Evolutionary conservation across 768 basidiomycete species (phyloP).

Genomic region (Strobilomyces echinocephalus): DNA sequence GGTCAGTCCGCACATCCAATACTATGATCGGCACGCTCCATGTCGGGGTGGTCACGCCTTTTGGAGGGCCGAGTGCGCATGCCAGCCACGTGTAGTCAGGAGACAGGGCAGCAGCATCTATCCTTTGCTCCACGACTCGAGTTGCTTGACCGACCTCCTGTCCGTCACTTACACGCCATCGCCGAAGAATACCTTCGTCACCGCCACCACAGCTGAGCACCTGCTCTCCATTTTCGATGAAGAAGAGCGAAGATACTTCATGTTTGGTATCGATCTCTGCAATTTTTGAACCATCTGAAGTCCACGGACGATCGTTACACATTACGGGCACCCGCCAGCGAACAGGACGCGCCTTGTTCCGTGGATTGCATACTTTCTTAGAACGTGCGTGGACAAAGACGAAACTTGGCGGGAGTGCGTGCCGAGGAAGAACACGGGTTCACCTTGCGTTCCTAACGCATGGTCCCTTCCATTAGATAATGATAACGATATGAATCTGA

Average conservation of each 20-base stretch:
- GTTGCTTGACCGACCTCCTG: neutral
- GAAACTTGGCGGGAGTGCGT: neutral
- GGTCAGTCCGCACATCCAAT: neutral
- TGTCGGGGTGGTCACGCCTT: neutral
- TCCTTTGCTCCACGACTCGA: neutral
- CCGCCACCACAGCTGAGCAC: neutral
- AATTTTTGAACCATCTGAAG: neutral
- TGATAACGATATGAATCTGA: neutral
- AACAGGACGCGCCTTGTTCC: neutral
- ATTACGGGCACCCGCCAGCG: neutral
- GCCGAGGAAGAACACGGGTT: neutral
- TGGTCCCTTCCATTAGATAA: neutral
- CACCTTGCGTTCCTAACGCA: neutral
- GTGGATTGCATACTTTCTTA: neutral
- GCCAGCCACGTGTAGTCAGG: neutral
- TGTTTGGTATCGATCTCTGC: neutral
- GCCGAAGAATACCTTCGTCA: neutral
- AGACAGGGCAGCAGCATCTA: neutral
- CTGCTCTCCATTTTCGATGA: neutral
- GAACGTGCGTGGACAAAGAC: neutral
- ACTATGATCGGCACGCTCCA: neutral
- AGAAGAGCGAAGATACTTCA: neutral
- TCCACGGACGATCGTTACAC: neutral
- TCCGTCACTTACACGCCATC: neutral
- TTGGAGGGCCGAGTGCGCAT: neutral